Percentiles rank a stretch among this genome's conserved stretches.
Evolutionary conservation across 2,329 filamentous ascomycete genomes (phyloP).

Genomic region (Venturia nashicola): DNA sequence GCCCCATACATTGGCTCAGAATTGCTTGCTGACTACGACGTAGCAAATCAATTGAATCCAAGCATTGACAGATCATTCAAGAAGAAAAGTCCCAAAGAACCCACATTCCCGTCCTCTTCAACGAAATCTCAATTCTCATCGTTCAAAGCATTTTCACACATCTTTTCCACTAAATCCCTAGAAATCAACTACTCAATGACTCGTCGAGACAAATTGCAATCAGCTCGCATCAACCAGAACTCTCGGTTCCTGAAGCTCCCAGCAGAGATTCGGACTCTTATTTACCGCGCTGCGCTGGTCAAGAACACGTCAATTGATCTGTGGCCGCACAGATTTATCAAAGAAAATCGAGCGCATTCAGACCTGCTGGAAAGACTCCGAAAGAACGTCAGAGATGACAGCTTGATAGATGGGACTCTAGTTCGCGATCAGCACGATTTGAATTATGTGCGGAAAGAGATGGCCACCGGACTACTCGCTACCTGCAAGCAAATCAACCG

Average conservation of each 20-base stretch:
- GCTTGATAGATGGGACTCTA: neutral
- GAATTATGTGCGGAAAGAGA: neutral
- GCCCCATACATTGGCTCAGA: neutral
- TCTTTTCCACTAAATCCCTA: no score
- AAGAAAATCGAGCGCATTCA: neutral
- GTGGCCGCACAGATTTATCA: neutral
- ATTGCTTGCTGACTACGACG: neutral
- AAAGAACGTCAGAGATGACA: neutral
- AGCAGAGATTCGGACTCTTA: neutral
- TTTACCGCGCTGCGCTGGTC: conserved; percentile 6
- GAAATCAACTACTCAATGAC: neutral
- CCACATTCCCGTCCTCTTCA: neutral
- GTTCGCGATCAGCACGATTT: conserved; percentile 1
- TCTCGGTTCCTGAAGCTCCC: neutral
- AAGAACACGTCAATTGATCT: neutral
- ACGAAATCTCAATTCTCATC: neutral
- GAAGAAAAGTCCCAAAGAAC: no score
- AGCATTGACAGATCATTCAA: no score
- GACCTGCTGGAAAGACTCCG: neutral
- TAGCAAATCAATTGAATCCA: neutral
- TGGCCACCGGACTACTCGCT: neutral
- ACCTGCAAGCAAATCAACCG: neutral
- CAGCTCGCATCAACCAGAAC: neutral
- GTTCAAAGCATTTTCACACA: neutral
- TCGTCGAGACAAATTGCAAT: neutral